Evolutionary conservation across 2,329 filamentous ascomycete genomes (phyloP), one percentile per base, ranked within the genome.

Genomic region (Aspergillus eucalypticola): DNA sequence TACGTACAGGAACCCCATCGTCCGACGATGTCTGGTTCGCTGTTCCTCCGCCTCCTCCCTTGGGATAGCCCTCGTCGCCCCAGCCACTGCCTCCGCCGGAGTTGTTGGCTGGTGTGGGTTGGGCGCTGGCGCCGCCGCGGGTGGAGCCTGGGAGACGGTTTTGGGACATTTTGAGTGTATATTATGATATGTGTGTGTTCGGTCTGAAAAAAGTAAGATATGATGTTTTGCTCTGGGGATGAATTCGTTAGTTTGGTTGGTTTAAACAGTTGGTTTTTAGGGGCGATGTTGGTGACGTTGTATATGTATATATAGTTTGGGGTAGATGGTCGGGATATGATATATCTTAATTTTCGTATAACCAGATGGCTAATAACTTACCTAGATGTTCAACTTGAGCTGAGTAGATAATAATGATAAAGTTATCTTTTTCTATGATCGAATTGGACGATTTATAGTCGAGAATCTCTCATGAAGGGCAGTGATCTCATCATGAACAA

Each of bases 51-150:
- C 48, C 35, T 4, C 66, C 69, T 15, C 71, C 71, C 56, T 70
- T 68, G 21, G 58, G 44, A 19, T 67, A 62, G 8, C 63, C 61
- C 27, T 56, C 51, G 32, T 74, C 69, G 21, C 69, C 70, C 63
- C 63, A 65, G 46, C 66, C 63, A 7, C 42, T 25, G 17, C 66
- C 67, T n/a, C 64, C 69, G 23, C 62, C 64, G 29, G 60, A 46
- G 53, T 69, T 69, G 65, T 73, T 73, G 27, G 70, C 71, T n/a
- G 73, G 71, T 0, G 69, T 73, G 13, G 71, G 70, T 13, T 57
- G 23, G 19, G 65, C 42, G 60, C 70, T 67, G 32, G 65, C 64
- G 49, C 70, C 72, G 25, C 71, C 71, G 7, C 56, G 32, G 21
- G 66, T 67, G n/a, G 65, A 35, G 10, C 50, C 54, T 8, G 59